These are phyloP conservation scores for Boletus eberwhitei DNA, from an alignment of 768 basidiomycete genomes.

Conservation along the genomic window DNA sequence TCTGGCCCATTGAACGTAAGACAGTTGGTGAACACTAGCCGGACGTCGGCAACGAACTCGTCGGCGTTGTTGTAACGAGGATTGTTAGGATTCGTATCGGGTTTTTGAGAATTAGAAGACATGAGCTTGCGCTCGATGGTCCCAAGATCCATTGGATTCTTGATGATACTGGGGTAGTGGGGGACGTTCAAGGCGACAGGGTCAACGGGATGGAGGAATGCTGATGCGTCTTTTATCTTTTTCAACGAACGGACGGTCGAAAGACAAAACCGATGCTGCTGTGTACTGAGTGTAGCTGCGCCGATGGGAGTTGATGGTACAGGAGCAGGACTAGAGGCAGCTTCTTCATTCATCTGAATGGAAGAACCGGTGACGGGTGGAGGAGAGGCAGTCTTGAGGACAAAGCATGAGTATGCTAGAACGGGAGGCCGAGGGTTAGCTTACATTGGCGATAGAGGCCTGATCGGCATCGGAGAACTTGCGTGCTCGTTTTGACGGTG, in stretches of 20 bases:
- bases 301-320: slow-evolving; percentile 5
- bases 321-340: slow-evolving; percentile 14
- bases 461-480: slow-evolving; percentile 74
- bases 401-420: slow-evolving; percentile 51
- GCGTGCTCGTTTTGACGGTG: slow-evolving; percentile 80
- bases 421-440: slow-evolving; percentile 46
- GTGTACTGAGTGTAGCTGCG: slow-evolving; percentile 48
- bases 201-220: slow-evolving; percentile 90
- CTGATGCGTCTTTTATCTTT: slow-evolving; percentile 77
- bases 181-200: slow-evolving; percentile 78
- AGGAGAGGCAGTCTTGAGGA: slow-evolving; percentile 65
- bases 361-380: slow-evolving; percentile 56
- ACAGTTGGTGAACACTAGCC: slow-evolving; percentile 86
- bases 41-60: slow-evolving; percentile 82
- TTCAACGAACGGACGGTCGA: slow-evolving; percentile 79
- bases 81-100: slow-evolving; percentile 62
- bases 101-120: slow-evolving; percentile 77
- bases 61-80: slow-evolving; percentile 76
- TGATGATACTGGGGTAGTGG: slow-evolving; percentile 85
- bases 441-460: slow-evolving; percentile 71
- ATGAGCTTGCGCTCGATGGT: slow-evolving; percentile 87
- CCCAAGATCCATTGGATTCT: slow-evolving; percentile 89
- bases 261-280: slow-evolving; percentile 77
- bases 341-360: slow-evolving; percentile 30
- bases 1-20: slow-evolving; percentile 91